Percentiles rank a stretch among this genome's conserved stretches.
phyloP scores from a whole-genome alignment of 192 early-diverging fungal species.

The Backusella circina region DNA sequence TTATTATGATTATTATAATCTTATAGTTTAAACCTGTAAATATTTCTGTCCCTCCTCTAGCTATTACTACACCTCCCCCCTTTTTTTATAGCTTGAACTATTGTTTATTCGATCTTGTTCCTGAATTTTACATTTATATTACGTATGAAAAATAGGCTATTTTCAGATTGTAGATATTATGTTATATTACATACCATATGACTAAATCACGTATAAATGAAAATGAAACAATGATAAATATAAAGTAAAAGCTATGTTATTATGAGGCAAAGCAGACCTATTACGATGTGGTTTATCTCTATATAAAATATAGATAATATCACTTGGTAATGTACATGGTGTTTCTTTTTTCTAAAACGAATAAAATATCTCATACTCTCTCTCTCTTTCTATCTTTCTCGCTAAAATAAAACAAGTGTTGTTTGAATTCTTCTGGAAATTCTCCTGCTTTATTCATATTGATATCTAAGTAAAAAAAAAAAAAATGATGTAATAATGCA shows the following conservation, averaged over 20 bases:
- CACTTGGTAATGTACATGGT: background rate
- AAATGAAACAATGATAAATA: background rate
- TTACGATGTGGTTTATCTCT: background rate
- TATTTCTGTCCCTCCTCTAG: background rate
- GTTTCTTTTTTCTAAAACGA: background rate
- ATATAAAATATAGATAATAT: background rate
- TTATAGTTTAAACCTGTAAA: background rate
- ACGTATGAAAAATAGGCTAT: background rate
- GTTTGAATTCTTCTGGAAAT: background rate
- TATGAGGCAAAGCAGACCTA: background rate
- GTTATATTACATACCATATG: background rate
- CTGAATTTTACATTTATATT: background rate
- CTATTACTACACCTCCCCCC: background rate
- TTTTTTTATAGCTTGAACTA: background rate
- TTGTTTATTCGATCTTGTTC: background rate
- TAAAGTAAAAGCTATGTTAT: background rate
- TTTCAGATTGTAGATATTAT: background rate
- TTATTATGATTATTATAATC: background rate
- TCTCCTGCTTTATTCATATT: background rate
- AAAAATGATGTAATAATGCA: background rate
- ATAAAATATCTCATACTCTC: background rate
- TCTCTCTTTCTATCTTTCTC: background rate
- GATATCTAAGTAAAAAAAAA: background rate
- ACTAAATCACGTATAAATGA: background rate
- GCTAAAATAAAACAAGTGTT: background rate